These are phyloP conservation scores for Dalbergia cochinchinensis DNA, from an alignment of 306 rosid species.

Conservation along the genomic window DNA sequence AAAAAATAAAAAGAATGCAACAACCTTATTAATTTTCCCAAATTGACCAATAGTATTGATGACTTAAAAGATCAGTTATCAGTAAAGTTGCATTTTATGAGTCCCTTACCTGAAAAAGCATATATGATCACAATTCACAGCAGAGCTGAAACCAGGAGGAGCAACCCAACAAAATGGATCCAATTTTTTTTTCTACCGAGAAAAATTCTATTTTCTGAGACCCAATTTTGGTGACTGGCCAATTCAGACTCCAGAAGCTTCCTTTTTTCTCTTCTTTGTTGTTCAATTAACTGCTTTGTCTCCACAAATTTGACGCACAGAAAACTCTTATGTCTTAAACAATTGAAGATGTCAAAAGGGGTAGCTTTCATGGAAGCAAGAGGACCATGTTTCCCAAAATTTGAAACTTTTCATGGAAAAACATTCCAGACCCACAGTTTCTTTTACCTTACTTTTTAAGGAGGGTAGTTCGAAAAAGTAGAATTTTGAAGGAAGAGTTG, in stretches of 20 bases:
- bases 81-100: conserved; percentile 17
- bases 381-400: conserved; percentile 11
- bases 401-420: conserved; percentile 36
- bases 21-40: conserved; percentile 32
- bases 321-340: conserved; percentile 8
- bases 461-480: conserved; percentile 3
- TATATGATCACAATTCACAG: conserved; percentile 44
- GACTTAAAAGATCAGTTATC: background rate
- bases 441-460: too few relatives aligned
- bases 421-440: conserved; percentile 5
- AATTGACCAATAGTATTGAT: conserved; percentile 23
- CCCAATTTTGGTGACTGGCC: conserved; percentile 35
- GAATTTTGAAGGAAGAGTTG: conserved; percentile 36
- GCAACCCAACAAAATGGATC: conserved; percentile 27
- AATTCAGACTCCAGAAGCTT: conserved; percentile 39
- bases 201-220: background rate
- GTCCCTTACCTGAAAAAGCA: conserved; percentile 55
- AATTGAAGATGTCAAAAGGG: conserved; percentile 24
- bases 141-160: conserved; percentile 37
- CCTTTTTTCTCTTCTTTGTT: background rate
- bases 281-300: conserved; percentile 23
- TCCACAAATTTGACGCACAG: background rate
- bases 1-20: conserved; percentile 8
- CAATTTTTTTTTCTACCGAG: conserved; percentile 7
- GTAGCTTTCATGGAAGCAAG: conserved; percentile 35